Evolutionary conservation across 257 asterid species (phyloP).

Genomic region (Solanum arcanum): DNA sequence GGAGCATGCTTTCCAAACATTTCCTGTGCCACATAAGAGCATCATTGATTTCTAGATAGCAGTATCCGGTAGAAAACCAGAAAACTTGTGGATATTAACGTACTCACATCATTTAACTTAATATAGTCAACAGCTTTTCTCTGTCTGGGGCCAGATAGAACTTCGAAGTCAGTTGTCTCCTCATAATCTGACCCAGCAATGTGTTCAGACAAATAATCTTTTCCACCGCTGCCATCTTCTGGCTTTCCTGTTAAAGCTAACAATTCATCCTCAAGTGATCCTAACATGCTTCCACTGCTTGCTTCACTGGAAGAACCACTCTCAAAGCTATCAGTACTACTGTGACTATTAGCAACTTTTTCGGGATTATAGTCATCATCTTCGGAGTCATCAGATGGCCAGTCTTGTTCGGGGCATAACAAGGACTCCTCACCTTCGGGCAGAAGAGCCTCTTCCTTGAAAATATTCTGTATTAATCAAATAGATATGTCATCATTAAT

Average conservation of each 20-base stretch:
- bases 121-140: constrained; percentile 79
- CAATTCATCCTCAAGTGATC: constrained; percentile 68
- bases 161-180: constrained; percentile 42
- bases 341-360: constrained; percentile 36
- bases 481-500: constrained; percentile 5
- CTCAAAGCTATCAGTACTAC: constrained; percentile 25
- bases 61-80: not conserved
- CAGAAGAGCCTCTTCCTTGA: constrained; percentile 82
- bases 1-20: constrained; percentile 73
- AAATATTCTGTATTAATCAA: constrained; percentile 52
- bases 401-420: constrained; percentile 52
- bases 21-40: constrained; percentile 34
- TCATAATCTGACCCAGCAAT: constrained; percentile 41
- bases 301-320: constrained; percentile 37
- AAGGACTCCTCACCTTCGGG: constrained; percentile 52
- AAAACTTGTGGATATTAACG: not conserved
- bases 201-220: constrained; percentile 22
- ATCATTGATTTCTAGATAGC: not conserved
- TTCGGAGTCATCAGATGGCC: constrained; percentile 98
- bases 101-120: constrained; percentile 73
- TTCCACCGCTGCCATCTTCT: constrained; percentile 19
- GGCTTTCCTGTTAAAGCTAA: constrained; percentile 20
- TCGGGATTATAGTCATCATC: constrained; percentile 91
- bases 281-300: constrained; percentile 51
- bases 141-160: constrained; percentile 51